Conservation (phyloP, 257 asterid genomes). For the Mitragyna speciosa region DNA sequence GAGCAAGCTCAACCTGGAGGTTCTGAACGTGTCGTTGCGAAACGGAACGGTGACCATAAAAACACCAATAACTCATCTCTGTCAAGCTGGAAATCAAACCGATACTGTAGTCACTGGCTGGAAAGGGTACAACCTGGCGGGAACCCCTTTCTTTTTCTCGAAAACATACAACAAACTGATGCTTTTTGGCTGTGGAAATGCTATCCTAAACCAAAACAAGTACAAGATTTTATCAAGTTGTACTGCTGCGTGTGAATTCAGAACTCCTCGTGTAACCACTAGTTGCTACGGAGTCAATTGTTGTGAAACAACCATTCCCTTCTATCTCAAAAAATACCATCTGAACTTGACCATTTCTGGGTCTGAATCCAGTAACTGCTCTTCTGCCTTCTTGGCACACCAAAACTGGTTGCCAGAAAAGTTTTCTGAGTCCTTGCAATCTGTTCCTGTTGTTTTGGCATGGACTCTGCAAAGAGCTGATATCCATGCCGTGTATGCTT, state of each 20-base stretch:
- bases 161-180: conserved; percentile 15
- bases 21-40: conserved; percentile 6
- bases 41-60: conserved; percentile 5
- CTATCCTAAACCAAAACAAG: background rate
- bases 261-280: background rate
- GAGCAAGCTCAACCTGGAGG: conserved; percentile 16
- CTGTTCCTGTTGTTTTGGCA: conserved; percentile 18
- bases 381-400: conserved; percentile 22
- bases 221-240: conserved; percentile 16
- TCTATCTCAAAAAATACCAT: conserved; percentile 9
- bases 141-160: conserved; percentile 20
- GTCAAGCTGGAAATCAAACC: background rate
- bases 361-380: background rate
- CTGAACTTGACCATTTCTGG: conserved; percentile 16
- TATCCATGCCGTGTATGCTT: background rate
- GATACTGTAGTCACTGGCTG: background rate
- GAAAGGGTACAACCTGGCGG: conserved; percentile 22
- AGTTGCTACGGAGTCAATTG: conserved; percentile 27
- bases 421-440: background rate
- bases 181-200: conserved; percentile 29
- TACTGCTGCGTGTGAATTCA: conserved; percentile 13
- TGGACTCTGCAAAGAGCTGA: conserved; percentile 10
- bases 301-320: conserved; percentile 21
- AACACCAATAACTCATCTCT: background rate
- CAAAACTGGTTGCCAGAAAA: conserved; percentile 18